Percentiles rank a stretch among this genome's conserved stretches.
Evolutionary conservation across 306 rosid genomes (phyloP).

Genomic region (Trichosanthes cucumerina): DNA sequence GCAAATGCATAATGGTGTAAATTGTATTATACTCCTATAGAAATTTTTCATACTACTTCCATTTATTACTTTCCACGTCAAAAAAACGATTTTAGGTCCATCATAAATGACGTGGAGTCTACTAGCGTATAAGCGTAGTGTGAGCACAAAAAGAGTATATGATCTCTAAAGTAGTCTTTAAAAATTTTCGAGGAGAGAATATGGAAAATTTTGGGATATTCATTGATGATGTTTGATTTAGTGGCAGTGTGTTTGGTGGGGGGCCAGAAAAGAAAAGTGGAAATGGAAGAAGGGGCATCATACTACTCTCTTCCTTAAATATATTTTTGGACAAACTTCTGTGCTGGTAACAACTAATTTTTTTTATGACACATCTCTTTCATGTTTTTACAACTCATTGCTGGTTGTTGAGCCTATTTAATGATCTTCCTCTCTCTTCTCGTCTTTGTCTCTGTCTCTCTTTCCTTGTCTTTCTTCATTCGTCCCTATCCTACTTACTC

Average conservation of each 20-base stretch:
- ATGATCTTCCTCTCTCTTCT: background rate
- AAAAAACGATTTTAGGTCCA: too few species aligned
- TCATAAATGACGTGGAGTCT: too few species aligned
- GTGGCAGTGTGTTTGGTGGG: background rate
- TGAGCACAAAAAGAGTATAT: too few species aligned
- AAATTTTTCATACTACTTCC: too few species aligned
- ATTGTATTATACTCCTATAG: background rate
- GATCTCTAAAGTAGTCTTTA: too few species aligned
- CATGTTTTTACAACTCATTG: constrained; percentile 14
- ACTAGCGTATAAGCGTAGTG: too few species aligned
- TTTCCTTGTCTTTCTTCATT: background rate
- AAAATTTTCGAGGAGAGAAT: too few species aligned
- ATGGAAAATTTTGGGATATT: too few species aligned
- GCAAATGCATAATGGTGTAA: background rate
- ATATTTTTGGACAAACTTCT: background rate
- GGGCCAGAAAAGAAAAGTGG: background rate
- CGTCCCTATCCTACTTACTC: background rate
- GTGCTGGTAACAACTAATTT: constrained; percentile 1
- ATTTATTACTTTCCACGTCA: too few species aligned
- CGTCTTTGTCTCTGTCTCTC: background rate
- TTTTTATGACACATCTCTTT: constrained; percentile 4
- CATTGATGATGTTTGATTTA: background rate
- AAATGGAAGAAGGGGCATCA: background rate
- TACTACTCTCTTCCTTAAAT: background rate
- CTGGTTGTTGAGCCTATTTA: background rate